Base-by-base conservation (phyloP, 23 red algal genomes). In the Gracilariopsis chorda region DNA sequence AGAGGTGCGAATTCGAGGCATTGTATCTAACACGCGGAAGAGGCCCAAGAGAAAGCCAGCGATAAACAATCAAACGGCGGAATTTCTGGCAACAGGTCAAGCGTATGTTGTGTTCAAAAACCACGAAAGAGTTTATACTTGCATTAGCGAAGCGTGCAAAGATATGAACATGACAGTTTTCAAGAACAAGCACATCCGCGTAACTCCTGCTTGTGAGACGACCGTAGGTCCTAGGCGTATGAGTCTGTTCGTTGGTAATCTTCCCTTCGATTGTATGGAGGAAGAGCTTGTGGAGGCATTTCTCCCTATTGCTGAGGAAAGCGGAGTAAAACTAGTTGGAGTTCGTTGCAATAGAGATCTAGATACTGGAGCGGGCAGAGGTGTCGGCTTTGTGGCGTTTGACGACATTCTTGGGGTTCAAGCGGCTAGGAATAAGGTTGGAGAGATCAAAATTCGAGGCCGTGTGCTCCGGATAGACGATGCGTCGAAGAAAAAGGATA, bases 191-290 rank as follows among this genome's bases (percentile, higher is more conserved):
- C 74, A 89, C 81, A 58, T 94, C 4, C 43, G 86, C 19, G 87
- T 94, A 7, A 79, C 61, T 48, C 51, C 63, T 34, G 88, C 65
- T 51, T 48, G 21, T 14, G 41, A 64, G 10, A 91, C 44, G 21
- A 60, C 61, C 55, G 32, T 37, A 23, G 82, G 51, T 27, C 48
- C 32, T 19, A 25, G 44, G 55, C 63, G 68, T 14, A 48, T 51
- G n/a, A 95, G 68, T 42, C 28, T 98, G 20, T 95, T 98, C 63
- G 67, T 98, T 16, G 96, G 96, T 37, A 98, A 98, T 68, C 33
- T 98, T 71, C 92, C 96, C 12, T 98, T 92, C 93, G 88, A 94
- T 46, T 93, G 83, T 14, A 47, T 65, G 20, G 96, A 98, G 32
- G 92, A 98, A 58, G 92, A 98, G 47, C 62, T 98, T 25, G 36